A percentile compares a stretch with the other conserved stretches of the same genome.
Conservation (phyloP, 495 filamentous ascomycete genomes). For the Chaetomidium leptoderma region DNA sequence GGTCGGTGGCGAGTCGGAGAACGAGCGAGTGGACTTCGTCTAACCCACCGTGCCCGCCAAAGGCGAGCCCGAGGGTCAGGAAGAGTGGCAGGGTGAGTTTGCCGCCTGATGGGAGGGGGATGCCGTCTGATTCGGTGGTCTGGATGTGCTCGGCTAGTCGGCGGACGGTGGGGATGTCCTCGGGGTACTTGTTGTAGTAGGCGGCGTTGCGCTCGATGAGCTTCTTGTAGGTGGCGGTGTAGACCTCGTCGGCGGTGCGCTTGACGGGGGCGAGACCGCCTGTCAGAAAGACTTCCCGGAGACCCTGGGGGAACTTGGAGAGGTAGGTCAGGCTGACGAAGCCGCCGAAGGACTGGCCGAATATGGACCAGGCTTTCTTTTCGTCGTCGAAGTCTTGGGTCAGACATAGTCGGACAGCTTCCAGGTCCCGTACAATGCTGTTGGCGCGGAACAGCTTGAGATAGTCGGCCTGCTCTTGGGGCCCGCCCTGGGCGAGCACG, state of each 20-base stretch:
- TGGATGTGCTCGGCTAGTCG: conserved; percentile 58
- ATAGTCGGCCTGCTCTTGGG: conserved; percentile 66
- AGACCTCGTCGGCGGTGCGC: conserved; percentile 68
- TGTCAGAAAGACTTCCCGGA: conserved; percentile 76
- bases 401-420: conserved; percentile 72
- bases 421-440: conserved; percentile 81
- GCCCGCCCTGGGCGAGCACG: conserved; percentile 59
- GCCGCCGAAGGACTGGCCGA: conserved; percentile 90
- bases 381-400: conserved; percentile 64
- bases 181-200: conserved; percentile 82
- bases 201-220: conserved; percentile 59
- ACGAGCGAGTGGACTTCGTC: conserved; percentile 68
- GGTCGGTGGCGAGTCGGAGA: conserved; percentile 60
- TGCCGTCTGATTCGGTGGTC: conserved; percentile 37
- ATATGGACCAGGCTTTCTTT: conserved; percentile 72
- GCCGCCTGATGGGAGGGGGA: conserved; percentile 63
- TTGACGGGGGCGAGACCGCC: conserved; percentile 79
- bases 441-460: conserved; percentile 86
- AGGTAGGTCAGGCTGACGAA: conserved; percentile 80
- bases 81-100: conserved; percentile 65
- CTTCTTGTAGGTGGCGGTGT: conserved; percentile 63
- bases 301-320: conserved; percentile 68
- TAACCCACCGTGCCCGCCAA: conserved; percentile 73
- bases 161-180: conserved; percentile 70
- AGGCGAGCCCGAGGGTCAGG: conserved; percentile 66